Base-by-base conservation (phyloP, 495 filamentous ascomycete species). In the Umbilicaria muhlenbergii region DNA sequence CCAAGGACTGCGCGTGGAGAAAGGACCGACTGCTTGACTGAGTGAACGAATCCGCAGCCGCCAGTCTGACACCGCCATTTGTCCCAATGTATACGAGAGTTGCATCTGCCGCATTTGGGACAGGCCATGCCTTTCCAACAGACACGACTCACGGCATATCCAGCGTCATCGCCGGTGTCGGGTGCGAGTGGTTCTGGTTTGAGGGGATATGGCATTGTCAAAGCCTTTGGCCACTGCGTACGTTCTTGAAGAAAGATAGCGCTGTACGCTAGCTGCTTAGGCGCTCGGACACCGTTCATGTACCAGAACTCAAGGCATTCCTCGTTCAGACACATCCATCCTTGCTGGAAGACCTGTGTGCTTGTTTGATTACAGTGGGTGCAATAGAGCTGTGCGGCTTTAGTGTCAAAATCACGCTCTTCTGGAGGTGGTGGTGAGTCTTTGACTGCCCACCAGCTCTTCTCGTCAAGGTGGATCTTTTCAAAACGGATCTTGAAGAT, bases 51-150 rank as follows among this genome's bases (percentile, higher is more conserved):
- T 0, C 50, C 45, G 51, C 82, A 88, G 1, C 33, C 48, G 0
- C 46, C 38, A 35, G 65, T 68, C 18, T 65, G 57, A 45, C 85
- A 93, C 12, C 59, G 57, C 82, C 80, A 87, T 0, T 66, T 64
- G 15, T 58, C 50, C 82, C 81, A 93, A 34, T 67, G 54, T 12
- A 65, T 56, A 8, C 84, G 68, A 2, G 73, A 65, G 32, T 67
- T 75, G 52, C 83, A 85, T 31, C 75, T 68, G 0, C 63, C 58
- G 50, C 86, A 93, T n/a, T 57, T 44, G 0, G 75, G 78, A 48
- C 86, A 94, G 1, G 83, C 78, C 41, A 91, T 76, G 0, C 84
- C 86, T 44, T 66, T 68, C 70, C 70, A 75, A 12, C 60, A 57
- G 16, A 61, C 55, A 3, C 61, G 56, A 17, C 57, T 57, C 3